Base-by-base conservation (phyloP, 495 filamentous ascomycete genomes). In the Cladorrhinum samala region DNA sequence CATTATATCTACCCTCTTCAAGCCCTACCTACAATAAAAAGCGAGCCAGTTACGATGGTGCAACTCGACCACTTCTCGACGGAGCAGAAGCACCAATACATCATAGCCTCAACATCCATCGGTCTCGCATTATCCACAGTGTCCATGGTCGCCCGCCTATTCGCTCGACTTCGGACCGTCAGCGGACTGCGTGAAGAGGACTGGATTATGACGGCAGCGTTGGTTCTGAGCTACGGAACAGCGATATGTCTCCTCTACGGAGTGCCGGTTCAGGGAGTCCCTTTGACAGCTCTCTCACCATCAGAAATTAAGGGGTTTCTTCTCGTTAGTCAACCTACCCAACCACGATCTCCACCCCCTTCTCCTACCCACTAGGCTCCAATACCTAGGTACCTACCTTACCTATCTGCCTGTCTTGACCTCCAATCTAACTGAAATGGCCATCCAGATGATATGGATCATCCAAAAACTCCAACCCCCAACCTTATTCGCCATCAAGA, bases 401-500 rank as follows among this genome's bases (percentile, higher is more conserved):
- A n/a, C n/a, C n/a, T n/a, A n/a, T n/a, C n/a, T n/a, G n/a, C n/a
- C n/a, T n/a, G n/a, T n/a, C n/a, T n/a, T n/a, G n/a, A n/a, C n/a
- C n/a, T n/a, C n/a, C n/a, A n/a, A n/a, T 33, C 11, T 33, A 11
- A 33, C 27, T 33, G 27, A 33, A 5, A 33, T 33, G 27, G 27
- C 27, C 5, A 5, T 6, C 5, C 27, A 33, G 27, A 47, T 47
- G 45, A 47, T 47, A 30, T 53, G 37, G 53, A 45, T 55, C 46
- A 40, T 54, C 2, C 51, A 53, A 44, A 57, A 57, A 52, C 17
- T 57, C 49, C 54, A 57, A 53, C 54, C 54, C 21, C 44, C 49
- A 5, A 52, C 54, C 43, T 25, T 50, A 16, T 52, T 59, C 16
- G 30, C 14, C 39, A 49, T 59, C 49, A 59, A 59, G 16, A 19